These are phyloP conservation scores for Candida maesae DNA, from an alignment of 805 yeast genomes.

Conservation along the genomic window DNA sequence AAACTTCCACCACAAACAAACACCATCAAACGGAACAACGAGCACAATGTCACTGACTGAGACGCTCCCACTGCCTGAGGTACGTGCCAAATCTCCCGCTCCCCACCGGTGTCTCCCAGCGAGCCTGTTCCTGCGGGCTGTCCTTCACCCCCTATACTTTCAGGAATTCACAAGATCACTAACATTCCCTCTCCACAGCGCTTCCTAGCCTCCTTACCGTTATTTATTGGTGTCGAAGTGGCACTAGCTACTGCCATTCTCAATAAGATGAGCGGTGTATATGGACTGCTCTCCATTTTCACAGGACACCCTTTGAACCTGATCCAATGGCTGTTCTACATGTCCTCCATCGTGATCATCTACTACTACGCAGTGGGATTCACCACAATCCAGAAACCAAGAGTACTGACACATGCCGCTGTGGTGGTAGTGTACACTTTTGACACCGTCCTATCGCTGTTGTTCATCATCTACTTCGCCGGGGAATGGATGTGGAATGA, in stretches of 20 bases:
- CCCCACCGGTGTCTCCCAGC: no score
- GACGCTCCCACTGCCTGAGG: slow-evolving; percentile 14
- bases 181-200: slow-evolving; percentile 24
- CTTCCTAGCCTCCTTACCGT: slow-evolving; percentile 69
- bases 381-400: slow-evolving; percentile 46
- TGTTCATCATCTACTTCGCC: slow-evolving; percentile 72
- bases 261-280: slow-evolving; percentile 86
- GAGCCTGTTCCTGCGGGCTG: no score
- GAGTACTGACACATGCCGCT: slow-evolving; percentile 57
- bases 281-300: slow-evolving; percentile 79
- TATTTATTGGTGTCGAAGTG: slow-evolving; percentile 84
- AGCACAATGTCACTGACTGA: slow-evolving; percentile 11
- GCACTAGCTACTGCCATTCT: slow-evolving; percentile 70
- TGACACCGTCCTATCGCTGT: slow-evolving; percentile 64
- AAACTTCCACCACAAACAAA: no score
- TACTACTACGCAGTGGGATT: slow-evolving; percentile 65
- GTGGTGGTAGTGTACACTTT: slow-evolving; percentile 57
- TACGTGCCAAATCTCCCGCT: slow-evolving; percentile 2
- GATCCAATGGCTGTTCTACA: slow-evolving; percentile 78
- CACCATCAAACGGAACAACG: no score
- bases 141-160: neutral
- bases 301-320: slow-evolving; percentile 85
- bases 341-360: slow-evolving; percentile 57
- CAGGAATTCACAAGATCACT: slow-evolving; percentile 3
- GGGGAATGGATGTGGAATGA: slow-evolving; percentile 70